Evolutionary conservation across 305 asterid genomes (phyloP), one percentile per base, ranked within the genome.

Genomic region (Withania somnifera): DNA sequence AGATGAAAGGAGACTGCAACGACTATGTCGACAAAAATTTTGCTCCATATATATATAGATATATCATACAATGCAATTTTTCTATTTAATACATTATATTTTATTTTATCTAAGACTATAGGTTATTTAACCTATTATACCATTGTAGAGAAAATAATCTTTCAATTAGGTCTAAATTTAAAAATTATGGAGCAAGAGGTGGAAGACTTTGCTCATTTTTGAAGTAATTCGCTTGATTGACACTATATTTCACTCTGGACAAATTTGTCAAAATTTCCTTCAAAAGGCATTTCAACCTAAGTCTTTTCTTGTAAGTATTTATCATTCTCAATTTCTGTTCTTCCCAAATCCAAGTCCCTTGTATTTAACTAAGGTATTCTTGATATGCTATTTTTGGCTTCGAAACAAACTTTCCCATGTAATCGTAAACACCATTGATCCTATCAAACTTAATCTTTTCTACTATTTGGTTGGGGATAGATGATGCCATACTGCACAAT

Each of bases 261-360:
- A 85, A n/a, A 56, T 20, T 81, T 77, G 58, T 85, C 63, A 61
- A 87, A 85, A 45, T 85, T 87, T 13, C 56, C 75, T 19, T 84
- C 82, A 71, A 81, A 87, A 53, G 85, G 85, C 83, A 67, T 78
- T 10, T 50, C 64, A 22, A 88, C 90, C 88, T 85, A 87, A 19
- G 40, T 28, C 11, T 26, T 26, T 14, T 86, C 81, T 80, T 87
- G 26, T 19, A 45, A 6, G 57, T 85, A 83, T 51, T 77, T 84
- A 11, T 68, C 76, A 5, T 28, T 54, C 2, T 82, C 77, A 9
- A 40, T 83, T 9, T 78, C 42, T 30, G 86, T 84, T 81, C 26
- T 85, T n/a, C 87, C 88, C 82, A 87, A 82, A 36, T 87, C 90
- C 77, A 87, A 58, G 68, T 85, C 90, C 69, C 87, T 85, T 60